phyloP scores from a whole-genome alignment of 1,284 basidiomycete genomes.

The Singerocomus inundabilis region DNA sequence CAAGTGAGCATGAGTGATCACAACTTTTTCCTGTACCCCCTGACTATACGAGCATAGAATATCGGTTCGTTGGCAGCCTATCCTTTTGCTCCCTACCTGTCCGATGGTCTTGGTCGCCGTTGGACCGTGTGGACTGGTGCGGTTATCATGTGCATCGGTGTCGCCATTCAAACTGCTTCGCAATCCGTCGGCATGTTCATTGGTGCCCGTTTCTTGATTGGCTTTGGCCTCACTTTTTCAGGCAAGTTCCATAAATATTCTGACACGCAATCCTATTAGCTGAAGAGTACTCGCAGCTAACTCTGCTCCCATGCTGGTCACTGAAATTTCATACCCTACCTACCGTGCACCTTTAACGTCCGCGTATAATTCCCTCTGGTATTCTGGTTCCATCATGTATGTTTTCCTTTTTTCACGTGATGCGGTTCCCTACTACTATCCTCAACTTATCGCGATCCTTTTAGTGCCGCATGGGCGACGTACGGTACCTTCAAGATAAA shows the following conservation, averaged over 20 bases:
- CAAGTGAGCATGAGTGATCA: slow-evolving; percentile 46
- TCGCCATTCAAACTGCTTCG: slow-evolving; percentile 69
- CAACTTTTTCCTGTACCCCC: not conserved
- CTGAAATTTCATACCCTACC: slow-evolving; percentile 73
- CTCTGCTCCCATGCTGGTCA: slow-evolving; percentile 72
- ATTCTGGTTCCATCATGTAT: slow-evolving; percentile 69
- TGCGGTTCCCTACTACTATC: not conserved
- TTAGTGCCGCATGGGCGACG: slow-evolving; percentile 70
- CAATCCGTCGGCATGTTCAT: slow-evolving; percentile 80
- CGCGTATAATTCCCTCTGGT: slow-evolving; percentile 79
- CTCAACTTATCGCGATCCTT: not conserved
- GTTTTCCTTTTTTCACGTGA: slow-evolving; percentile 21
- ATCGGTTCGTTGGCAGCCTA: slow-evolving; percentile 65
- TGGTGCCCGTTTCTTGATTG: slow-evolving; percentile 75
- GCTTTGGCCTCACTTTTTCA: slow-evolving; percentile 76
- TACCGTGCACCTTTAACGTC: slow-evolving; percentile 74
- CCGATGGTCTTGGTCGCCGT: slow-evolving; percentile 67
- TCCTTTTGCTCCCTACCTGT: slow-evolving; percentile 68
- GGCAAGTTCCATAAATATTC: slow-evolving; percentile 31
- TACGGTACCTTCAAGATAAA: slow-evolving; percentile 70
- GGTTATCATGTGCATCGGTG: slow-evolving; percentile 60
- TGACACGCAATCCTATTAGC: not conserved
- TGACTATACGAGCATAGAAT: slow-evolving; percentile 42
- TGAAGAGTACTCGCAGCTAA: slow-evolving; percentile 39
- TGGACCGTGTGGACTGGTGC: slow-evolving; percentile 63